A percentile compares a stretch with the other conserved stretches of the same genome.
phyloP scores from a whole-genome alignment of 345 rosid species.

The Schrenkiella parvula region DNA sequence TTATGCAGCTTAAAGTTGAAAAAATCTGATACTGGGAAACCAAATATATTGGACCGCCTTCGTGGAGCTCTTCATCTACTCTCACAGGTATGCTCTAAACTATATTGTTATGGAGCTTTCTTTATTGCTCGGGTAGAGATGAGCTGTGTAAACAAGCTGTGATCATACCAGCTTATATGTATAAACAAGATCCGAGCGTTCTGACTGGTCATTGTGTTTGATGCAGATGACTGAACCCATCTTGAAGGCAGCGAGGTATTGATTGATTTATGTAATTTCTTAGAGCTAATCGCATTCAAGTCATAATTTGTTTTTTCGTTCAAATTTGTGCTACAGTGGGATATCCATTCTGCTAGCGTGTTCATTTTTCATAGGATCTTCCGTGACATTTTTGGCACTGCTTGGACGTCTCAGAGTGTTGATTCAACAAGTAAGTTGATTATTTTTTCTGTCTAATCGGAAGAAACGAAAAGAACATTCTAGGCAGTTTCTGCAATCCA shows the following conservation, averaged over 20 bases:
- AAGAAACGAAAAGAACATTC: background rate
- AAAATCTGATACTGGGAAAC: constrained; percentile 48
- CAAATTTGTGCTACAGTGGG: constrained; percentile 38
- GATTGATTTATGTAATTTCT: background rate
- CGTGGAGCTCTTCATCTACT: constrained; percentile 72
- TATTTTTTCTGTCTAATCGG: background rate
- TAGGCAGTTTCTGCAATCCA: background rate
- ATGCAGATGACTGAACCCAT: constrained; percentile 92
- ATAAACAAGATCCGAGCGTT: background rate
- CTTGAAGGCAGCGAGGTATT: constrained; percentile 80
- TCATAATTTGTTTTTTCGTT: background rate
- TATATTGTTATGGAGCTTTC: background rate
- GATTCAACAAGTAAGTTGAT: constrained; percentile 75
- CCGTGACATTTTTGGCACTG: constrained; percentile 63
- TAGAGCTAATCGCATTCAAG: background rate
- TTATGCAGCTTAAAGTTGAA: constrained; percentile 66
- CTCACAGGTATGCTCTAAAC: constrained; percentile 50
- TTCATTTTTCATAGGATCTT: constrained; percentile 79
- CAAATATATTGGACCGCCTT: constrained; percentile 72
- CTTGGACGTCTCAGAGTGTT: constrained; percentile 87
- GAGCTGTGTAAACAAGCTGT: background rate
- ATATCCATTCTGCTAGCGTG: constrained; percentile 75
- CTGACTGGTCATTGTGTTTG: constrained; percentile 14
- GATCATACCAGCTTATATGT: background rate
- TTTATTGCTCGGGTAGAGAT: background rate